Base-by-base conservation (phyloP, 2,329 filamentous ascomycete genomes). In the Trichoderma brevicompactum region DNA sequence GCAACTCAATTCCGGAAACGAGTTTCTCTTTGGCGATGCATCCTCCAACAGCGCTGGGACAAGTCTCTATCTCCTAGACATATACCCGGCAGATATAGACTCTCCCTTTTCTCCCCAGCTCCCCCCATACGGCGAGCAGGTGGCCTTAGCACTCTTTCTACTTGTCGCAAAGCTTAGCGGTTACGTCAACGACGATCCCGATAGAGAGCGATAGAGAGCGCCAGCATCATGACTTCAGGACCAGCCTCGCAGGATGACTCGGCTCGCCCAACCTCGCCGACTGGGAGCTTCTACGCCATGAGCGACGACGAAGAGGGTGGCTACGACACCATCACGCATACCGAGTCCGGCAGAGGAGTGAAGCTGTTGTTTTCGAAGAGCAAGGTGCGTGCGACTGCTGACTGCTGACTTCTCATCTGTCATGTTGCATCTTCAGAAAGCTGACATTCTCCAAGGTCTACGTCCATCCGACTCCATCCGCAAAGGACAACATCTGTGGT, bases 331-430 rank as follows among this genome's bases (percentile, higher is more conserved):
- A 92, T 99, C 73, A 90, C 92, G 5, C 92, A 96, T 74, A 86
- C 87, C 4, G 87, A 86, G 70, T 88, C 87, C 2, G 90, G 91
- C 0, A 87, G 87, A 69, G 95, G 94, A 1, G 95, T 99, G 52
- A 99, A 98, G 79, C 82, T 99, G 38, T 83, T 99, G 13, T 97
- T 91, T 73, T 94, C 93, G 19, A 99, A 99, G 81, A 97, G 93
- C 89, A 99, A 98, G 85, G 91, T 92, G 72, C 19, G n/a, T n/a
- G 46, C 23, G 36, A 36, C 13, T 4, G 13, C 12, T 28, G 23
- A 28, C 23, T 28, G 5, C 23, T 28, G 2, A 28, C 23, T 3
- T 50, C 5, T 6, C 13, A 6, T 36, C 7, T 7, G 12, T 19
- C 0, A n/a, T 28, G 41, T 46, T 61, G 6, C 19, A 10, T 40